Evolutionary conservation across 2,329 filamentous ascomycete genomes (phyloP).

Genomic region (Apiospora rasikravindrae): DNA sequence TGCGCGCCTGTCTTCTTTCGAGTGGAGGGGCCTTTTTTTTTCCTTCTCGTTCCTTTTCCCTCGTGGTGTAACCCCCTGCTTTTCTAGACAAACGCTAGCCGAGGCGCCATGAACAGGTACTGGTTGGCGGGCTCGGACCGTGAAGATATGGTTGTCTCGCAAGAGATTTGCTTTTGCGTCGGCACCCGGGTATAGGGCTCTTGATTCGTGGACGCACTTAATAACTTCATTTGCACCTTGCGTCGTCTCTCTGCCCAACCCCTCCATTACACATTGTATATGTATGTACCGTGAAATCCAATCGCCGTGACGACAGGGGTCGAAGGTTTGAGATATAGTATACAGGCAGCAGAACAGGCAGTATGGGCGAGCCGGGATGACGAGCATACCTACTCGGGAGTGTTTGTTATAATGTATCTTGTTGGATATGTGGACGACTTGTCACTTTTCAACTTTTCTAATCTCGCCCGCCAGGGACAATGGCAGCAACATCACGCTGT

Average conservation of each 20-base stretch:
- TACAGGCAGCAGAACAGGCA: not conserved
- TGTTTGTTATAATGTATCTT: not conserved
- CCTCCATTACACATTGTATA: not conserved
- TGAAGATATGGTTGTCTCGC: slow-evolving; percentile 5
- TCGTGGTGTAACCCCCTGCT: not conserved
- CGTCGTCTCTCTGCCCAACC: not conserved
- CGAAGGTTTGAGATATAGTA: slow-evolving; percentile 8
- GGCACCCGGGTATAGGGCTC: not conserved
- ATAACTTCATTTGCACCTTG: slow-evolving; percentile 10
- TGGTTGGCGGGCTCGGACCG: not conserved
- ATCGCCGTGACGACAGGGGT: not conserved
- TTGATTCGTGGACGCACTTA: not conserved
- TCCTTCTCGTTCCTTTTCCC: not conserved
- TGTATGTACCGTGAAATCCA: not conserved
- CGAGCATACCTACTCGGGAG: not conserved
- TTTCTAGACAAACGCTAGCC: slow-evolving; percentile 5
- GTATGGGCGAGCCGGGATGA: not conserved
- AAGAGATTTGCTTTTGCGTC: slow-evolving; percentile 12
- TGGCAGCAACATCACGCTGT: not conserved
- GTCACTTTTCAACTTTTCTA: not conserved
- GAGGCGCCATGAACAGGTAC: not conserved
- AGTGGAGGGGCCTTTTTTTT: not conserved
- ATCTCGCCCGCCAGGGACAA: not conserved
- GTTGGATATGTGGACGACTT: not conserved
- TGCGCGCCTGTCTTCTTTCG: not conserved